phyloP scores from a whole-genome alignment of 805 yeast genomes.

The Tetrapisispora pingtungensis region DNA sequence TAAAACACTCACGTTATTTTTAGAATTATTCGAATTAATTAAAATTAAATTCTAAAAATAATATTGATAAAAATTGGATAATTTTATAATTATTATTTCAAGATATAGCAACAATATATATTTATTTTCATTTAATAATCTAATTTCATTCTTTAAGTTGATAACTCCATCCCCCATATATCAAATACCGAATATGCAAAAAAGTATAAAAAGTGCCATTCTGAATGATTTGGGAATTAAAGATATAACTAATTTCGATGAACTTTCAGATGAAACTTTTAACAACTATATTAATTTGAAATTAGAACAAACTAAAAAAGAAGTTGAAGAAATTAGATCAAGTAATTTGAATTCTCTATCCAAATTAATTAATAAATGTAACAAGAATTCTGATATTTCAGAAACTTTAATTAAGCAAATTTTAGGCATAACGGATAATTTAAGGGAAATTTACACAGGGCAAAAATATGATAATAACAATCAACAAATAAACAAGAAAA shows the following conservation, averaged over 20 bases:
- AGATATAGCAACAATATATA: too few relatives aligned
- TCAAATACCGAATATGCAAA: background rate
- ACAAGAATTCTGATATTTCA: slow-evolving; percentile 10
- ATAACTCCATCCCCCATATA: too few relatives aligned
- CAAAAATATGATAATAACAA: background rate
- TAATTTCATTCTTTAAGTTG: too few relatives aligned
- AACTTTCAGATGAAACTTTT: slow-evolving; percentile 7
- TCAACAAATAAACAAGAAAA: background rate
- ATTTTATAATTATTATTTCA: too few relatives aligned
- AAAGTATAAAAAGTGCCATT: background rate
- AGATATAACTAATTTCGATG: slow-evolving; percentile 1
- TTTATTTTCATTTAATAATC: too few relatives aligned
- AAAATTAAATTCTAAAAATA: too few relatives aligned
- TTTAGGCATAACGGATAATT: slow-evolving; percentile 5
- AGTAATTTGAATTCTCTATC: slow-evolving; percentile 13
- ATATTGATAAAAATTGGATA: too few relatives aligned
- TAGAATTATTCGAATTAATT: too few relatives aligned
- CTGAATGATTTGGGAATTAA: slow-evolving; percentile 2
- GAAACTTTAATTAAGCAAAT: slow-evolving; percentile 10
- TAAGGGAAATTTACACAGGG: background rate
- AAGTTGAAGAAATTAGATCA: slow-evolving; percentile 14
- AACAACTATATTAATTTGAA: slow-evolving; percentile 13
- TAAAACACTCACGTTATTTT: too few relatives aligned
- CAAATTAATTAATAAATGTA: slow-evolving; percentile 14
- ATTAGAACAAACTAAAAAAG: slow-evolving; percentile 12